Conservation (phyloP, 768 basidiomycete species). For the Termitomyces sp. region DNA sequence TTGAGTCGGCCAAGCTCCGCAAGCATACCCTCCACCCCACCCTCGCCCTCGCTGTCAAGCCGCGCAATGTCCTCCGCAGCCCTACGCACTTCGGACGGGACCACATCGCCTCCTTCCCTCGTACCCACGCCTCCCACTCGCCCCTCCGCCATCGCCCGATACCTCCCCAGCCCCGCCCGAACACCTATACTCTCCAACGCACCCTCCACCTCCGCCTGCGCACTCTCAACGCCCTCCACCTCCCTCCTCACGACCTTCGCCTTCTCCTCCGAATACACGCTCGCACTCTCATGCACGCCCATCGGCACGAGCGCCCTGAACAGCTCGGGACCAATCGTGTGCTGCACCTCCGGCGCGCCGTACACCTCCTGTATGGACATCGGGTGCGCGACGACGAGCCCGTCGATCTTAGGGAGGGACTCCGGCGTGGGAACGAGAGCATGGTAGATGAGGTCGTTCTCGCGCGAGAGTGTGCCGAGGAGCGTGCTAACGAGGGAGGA, state of each 20-base stretch:
- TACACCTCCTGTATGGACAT: constrained; percentile 96
- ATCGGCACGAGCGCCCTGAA: constrained; percentile 86
- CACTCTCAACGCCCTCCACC: constrained; percentile 80
- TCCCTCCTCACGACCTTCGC: constrained; percentile 87
- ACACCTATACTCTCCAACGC: constrained; percentile 80
- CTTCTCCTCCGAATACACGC: constrained; percentile 97
- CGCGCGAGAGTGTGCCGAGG: constrained; percentile 31
- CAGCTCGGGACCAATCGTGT: constrained; percentile 88
- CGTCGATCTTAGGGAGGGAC: constrained; percentile 77
- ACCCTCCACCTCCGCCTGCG: constrained; percentile 75
- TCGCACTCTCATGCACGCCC: constrained; percentile 93
- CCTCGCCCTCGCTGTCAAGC: constrained; percentile 68
- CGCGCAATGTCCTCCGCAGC: constrained; percentile 71
- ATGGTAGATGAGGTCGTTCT: constrained; percentile 98
- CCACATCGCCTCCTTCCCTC: constrained; percentile 20
- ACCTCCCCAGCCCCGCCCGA: constrained; percentile 62
- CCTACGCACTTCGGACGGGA: constrained; percentile 64
- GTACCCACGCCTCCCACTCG: constrained; percentile 53
- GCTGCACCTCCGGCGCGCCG: constrained; percentile 84
- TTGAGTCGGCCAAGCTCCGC: constrained; percentile 54
- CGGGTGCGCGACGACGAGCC: constrained; percentile 72
- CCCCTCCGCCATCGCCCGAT: constrained; percentile 65
- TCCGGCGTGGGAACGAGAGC: constrained; percentile 78
- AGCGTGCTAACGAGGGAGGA: constrained; percentile 48
- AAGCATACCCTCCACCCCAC: constrained; percentile 62